These are phyloP conservation scores for Pythium aphanidermatum DNA, from an alignment of 352 stramenopile species.

Conservation along the genomic window DNA sequence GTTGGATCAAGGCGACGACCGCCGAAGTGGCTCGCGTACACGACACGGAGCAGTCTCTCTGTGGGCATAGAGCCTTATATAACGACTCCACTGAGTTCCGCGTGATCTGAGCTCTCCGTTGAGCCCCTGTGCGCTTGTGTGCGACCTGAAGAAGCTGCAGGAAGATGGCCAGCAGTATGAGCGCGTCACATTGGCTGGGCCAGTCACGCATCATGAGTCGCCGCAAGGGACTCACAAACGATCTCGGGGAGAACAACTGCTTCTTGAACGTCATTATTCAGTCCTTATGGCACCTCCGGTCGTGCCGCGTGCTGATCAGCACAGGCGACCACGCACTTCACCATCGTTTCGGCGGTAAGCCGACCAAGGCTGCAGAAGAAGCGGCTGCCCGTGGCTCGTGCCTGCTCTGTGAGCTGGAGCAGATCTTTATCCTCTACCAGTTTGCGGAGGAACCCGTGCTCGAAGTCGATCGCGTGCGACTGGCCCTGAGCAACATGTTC, in stretches of 20 bases:
- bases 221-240: constrained; percentile 81
- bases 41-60: no score
- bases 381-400: constrained; percentile 23
- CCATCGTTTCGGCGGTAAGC: constrained; percentile 44
- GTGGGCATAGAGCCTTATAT: no score
- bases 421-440: constrained; percentile 84
- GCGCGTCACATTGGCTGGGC: constrained; percentile 11
- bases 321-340: constrained; percentile 74
- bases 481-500: constrained; percentile 59
- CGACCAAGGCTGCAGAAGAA: constrained; percentile 18
- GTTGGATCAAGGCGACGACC: no score
- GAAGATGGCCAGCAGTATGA: no score
- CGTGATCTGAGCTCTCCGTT: no score
- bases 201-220: constrained; percentile 36
- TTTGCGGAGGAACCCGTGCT: constrained; percentile 72
- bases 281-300: constrained; percentile 86
- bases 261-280: constrained; percentile 91
- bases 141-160: not conserved
- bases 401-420: constrained; percentile 79
- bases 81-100: no score
- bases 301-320: constrained; percentile 73
- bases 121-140: not conserved
- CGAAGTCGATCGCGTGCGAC: constrained; percentile 64
- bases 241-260: constrained; percentile 85
- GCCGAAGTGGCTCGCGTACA: no score